Conservation (phyloP, 1,139 yeast genomes). For the Taphrina sp. region DNA sequence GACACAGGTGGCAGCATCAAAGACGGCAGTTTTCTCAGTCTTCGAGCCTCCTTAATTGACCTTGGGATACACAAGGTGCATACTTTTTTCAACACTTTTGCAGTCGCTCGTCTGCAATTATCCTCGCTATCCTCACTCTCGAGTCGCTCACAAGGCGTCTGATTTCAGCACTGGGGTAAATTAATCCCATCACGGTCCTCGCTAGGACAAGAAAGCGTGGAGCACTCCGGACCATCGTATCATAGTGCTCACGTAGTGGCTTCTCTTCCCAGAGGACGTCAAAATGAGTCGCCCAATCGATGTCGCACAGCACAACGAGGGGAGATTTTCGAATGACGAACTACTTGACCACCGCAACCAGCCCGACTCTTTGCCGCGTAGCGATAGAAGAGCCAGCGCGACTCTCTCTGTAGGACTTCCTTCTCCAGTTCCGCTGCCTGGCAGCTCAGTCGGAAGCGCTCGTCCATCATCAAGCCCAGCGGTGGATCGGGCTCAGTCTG, state of each 20-base stretch:
- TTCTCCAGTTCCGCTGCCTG: too few relatives aligned
- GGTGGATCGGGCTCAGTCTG: slow-evolving; percentile 5
- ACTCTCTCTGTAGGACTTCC: slow-evolving; percentile 1
- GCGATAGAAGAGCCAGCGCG: slow-evolving; percentile 17
- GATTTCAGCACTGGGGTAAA: slow-evolving; percentile 27
- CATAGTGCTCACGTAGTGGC: too few relatives aligned
- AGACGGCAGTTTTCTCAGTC: slow-evolving; percentile 10
- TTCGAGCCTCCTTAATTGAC: slow-evolving; percentile 32
- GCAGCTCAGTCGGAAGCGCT: not conserved
- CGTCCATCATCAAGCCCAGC: not conserved
- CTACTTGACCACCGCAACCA: slow-evolving; percentile 44
- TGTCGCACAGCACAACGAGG: slow-evolving; percentile 5
- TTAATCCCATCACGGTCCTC: slow-evolving; percentile 4
- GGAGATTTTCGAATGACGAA: slow-evolving; percentile 35
- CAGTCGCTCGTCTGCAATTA: not conserved
- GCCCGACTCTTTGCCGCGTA: slow-evolving; percentile 42
- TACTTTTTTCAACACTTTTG: not conserved
- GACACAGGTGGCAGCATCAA: not conserved
- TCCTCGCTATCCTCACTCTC: not conserved
- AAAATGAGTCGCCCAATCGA: slow-evolving; percentile 10
- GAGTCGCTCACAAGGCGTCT: slow-evolving; percentile 34
- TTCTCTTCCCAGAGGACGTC: too few relatives aligned
- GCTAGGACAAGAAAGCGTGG: too few relatives aligned
- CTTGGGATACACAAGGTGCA: too few relatives aligned
- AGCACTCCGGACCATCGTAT: too few relatives aligned